Evolutionary conservation across 1,284 basidiomycete genomes (phyloP).

Genomic region (Marasmius sp.): DNA sequence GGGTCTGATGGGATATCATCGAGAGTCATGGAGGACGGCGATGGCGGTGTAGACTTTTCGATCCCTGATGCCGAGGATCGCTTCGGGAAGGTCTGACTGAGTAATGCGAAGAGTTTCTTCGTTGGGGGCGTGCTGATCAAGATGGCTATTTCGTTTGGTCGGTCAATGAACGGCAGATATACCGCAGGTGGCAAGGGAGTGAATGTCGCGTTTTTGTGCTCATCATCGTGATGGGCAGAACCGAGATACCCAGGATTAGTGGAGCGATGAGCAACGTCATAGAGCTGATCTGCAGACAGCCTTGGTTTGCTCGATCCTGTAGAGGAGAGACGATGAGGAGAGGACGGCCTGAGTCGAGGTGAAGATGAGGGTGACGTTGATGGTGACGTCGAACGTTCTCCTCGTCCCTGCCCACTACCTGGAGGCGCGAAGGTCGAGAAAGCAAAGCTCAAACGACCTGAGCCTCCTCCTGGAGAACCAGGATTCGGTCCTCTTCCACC

Average conservation of each 20-base stretch:
- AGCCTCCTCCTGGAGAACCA: conserved; percentile 21
- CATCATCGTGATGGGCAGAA: conserved; percentile 18
- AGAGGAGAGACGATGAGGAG: conserved; percentile 25
- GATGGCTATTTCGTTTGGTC: conserved; percentile 61
- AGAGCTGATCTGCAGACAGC: conserved; percentile 64
- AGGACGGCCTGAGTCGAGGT: conserved; percentile 46
- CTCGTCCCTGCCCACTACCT: conserved; percentile 10
- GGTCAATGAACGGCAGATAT: conserved; percentile 75
- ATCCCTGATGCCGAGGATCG: conserved; percentile 20
- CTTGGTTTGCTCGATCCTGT: conserved; percentile 33
- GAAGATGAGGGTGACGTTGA: conserved; percentile 37
- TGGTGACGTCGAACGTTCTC: conserved; percentile 12
- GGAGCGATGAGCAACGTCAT: conserved; percentile 63
- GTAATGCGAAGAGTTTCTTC: conserved; percentile 64
- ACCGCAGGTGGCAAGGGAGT: conserved; percentile 69
- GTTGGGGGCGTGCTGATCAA: conserved; percentile 64
- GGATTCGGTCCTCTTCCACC: conserved; percentile 18
- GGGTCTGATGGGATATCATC: conserved; percentile 42
- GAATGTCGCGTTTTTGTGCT: conserved; percentile 47
- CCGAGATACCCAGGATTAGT: conserved; percentile 39
- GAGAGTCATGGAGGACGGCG: conserved; percentile 9
- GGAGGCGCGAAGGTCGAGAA: conserved; percentile 54
- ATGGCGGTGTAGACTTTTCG: conserved; percentile 14
- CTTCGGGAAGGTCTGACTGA: conserved; percentile 64
- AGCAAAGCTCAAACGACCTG: conserved; percentile 60